These are phyloP conservation scores for Yamadazyma jaroonii DNA, from an alignment of 1,139 yeast genomes.

Conservation along the genomic window DNA sequence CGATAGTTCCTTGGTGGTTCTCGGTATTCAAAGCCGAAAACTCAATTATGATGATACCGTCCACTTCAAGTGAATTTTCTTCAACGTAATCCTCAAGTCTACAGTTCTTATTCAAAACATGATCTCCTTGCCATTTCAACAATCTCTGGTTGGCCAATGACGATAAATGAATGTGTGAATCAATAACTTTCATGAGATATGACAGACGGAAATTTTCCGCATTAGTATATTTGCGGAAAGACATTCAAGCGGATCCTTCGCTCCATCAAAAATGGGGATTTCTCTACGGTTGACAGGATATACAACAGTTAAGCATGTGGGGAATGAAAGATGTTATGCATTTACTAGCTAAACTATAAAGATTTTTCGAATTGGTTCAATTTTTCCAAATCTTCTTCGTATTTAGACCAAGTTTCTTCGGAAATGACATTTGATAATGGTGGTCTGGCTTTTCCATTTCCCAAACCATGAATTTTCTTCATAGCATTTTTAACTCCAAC, in stretches of 20 bases:
- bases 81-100: slow-evolving; percentile 15
- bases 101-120: slow-evolving; percentile 14
- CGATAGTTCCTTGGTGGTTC: slow-evolving; percentile 13
- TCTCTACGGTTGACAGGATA: too few relatives aligned
- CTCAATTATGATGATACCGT: slow-evolving; percentile 14
- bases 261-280: too few relatives aligned
- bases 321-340: too few relatives aligned
- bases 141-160: slow-evolving; percentile 11
- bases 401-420: slow-evolving; percentile 10
- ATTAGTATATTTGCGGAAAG: too few relatives aligned
- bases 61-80: slow-evolving; percentile 10
- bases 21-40: slow-evolving; percentile 13
- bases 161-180: slow-evolving; percentile 17
- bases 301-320: too few relatives aligned
- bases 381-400: slow-evolving; percentile 12
- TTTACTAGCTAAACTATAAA: too few relatives aligned
- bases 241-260: too few relatives aligned
- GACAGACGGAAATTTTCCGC: too few relatives aligned
- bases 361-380: slow-evolving; percentile 13
- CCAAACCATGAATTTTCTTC: slow-evolving; percentile 17
- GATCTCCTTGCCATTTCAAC: slow-evolving; percentile 15
- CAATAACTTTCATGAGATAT: slow-evolving; percentile 16
- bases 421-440: slow-evolving; percentile 14
- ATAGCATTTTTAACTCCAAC: slow-evolving; percentile 41
- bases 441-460: slow-evolving; percentile 18